Conservation (phyloP, 805 yeast species). For the Kuraishia borneana region DNA sequence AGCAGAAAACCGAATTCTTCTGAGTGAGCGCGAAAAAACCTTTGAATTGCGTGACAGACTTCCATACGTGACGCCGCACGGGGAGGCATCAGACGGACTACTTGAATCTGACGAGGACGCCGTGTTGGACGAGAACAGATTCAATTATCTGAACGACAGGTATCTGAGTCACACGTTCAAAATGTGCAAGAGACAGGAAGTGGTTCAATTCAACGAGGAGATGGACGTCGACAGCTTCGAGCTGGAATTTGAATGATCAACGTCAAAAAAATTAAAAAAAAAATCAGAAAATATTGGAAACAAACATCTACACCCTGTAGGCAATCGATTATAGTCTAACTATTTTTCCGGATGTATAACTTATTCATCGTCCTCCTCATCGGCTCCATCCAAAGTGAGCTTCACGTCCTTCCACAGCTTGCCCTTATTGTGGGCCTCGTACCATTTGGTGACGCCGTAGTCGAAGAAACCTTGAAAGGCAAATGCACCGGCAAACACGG, state of each 20-base stretch:
- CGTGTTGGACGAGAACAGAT: background rate
- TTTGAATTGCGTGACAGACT: background rate
- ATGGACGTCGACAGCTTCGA: background rate
- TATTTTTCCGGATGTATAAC: no score
- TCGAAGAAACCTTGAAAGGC: constrained; percentile 75
- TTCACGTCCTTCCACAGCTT: constrained; percentile 80
- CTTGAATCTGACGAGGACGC: background rate
- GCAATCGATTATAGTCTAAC: no score
- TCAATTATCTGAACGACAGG: background rate
- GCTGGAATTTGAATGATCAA: no score
- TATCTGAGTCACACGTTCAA: background rate
- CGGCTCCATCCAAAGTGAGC: constrained; percentile 43
- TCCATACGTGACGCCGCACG: background rate
- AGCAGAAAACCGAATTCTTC: background rate
- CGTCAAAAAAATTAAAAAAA: no score
- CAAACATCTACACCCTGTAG: no score
- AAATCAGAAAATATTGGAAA: no score
- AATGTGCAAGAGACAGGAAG: background rate
- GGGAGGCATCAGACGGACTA: background rate
- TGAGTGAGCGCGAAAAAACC: background rate
- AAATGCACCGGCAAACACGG: constrained; percentile 77
- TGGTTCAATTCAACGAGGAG: background rate
- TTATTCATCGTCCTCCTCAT: constrained; percentile 45
- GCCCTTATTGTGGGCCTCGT: constrained; percentile 71
- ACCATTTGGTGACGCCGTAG: constrained; percentile 54